phyloP scores from a whole-genome alignment of 2,329 filamentous ascomycete species.

The Stachybotrys chartarum region DNA sequence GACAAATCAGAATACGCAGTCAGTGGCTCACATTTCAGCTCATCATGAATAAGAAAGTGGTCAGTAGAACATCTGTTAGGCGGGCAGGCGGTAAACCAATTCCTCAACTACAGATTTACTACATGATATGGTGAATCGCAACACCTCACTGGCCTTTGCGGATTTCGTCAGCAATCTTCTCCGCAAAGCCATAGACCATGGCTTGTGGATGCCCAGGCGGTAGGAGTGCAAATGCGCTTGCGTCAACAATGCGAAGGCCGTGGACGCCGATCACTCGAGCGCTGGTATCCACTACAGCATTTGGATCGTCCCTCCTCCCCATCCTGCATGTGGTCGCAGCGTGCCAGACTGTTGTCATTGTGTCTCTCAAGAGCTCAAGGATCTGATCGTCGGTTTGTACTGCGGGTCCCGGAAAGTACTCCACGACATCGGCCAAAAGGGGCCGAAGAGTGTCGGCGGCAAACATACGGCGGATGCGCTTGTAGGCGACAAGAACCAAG shows the following conservation, averaged over 20 bases:
- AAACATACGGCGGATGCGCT: background rate
- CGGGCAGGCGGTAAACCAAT: too few species aligned
- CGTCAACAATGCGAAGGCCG: conserved; percentile 22
- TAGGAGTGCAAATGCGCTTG: conserved; percentile 17
- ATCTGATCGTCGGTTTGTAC: conserved; percentile 1
- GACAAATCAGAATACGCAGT: too few species aligned
- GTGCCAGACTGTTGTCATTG: conserved; percentile 3
- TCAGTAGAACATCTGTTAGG: too few species aligned
- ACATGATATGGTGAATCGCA: too few species aligned
- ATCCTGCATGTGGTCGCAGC: conserved; percentile 12
- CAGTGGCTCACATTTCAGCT: too few species aligned
- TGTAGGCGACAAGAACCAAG: background rate
- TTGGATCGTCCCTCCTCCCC: conserved; percentile 18
- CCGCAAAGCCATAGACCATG: conserved; percentile 14
- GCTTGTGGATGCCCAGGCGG: conserved; percentile 16
- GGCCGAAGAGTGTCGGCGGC: background rate
- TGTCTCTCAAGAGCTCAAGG: background rate
- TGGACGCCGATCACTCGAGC: conserved; percentile 21
- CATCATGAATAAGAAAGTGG: too few species aligned
- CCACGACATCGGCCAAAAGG: background rate
- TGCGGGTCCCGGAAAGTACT: background rate
- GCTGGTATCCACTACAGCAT: conserved; percentile 21
- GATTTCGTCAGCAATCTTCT: conserved; percentile 16
- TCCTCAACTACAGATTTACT: too few species aligned
- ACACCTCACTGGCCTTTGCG: background rate